A percentile compares a stretch with the other conserved stretches of the same genome.
phyloP scores from a whole-genome alignment of 2,329 filamentous ascomycete species.

The Sclerotinia nivalis region DNA sequence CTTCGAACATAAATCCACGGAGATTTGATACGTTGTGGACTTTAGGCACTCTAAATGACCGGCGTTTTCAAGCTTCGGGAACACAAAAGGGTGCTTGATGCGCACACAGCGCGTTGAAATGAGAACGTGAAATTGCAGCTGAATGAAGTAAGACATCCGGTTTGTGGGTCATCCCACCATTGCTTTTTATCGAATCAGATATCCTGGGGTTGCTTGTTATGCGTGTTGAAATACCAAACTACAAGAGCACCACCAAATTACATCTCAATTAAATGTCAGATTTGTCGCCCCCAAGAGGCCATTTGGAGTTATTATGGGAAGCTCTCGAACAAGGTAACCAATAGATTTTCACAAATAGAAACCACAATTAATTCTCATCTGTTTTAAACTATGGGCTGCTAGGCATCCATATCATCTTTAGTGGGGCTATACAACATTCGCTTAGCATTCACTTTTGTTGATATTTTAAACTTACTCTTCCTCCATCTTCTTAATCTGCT shows the following conservation, averaged over 20 bases:
- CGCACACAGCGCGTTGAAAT: not conserved
- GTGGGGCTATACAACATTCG: not conserved
- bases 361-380: not conserved
- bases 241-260: not conserved
- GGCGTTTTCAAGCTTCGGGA: not conserved
- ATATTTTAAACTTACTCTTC: not conserved
- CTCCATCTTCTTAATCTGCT: not conserved
- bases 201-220: not conserved
- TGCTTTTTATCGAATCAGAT: not conserved
- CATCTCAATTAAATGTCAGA: not conserved
- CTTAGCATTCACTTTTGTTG: not conserved
- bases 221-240: not conserved
- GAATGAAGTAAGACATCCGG: not conserved
- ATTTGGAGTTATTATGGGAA: no score
- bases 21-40: not conserved
- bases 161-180: conserved; percentile 11
- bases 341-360: not conserved
- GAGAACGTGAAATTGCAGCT: conserved; percentile 5
- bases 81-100: conserved; percentile 4
- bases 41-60: not conserved
- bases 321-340: not conserved
- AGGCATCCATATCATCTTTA: conserved; percentile 7
- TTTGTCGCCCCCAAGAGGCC: not conserved
- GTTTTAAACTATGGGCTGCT: not conserved
- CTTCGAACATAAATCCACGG: not conserved